A percentile compares a stretch with the other conserved stretches of the same genome.
phyloP scores from a whole-genome alignment of 495 filamentous ascomycete species.

The Sabuloglossum arenarium region DNA sequence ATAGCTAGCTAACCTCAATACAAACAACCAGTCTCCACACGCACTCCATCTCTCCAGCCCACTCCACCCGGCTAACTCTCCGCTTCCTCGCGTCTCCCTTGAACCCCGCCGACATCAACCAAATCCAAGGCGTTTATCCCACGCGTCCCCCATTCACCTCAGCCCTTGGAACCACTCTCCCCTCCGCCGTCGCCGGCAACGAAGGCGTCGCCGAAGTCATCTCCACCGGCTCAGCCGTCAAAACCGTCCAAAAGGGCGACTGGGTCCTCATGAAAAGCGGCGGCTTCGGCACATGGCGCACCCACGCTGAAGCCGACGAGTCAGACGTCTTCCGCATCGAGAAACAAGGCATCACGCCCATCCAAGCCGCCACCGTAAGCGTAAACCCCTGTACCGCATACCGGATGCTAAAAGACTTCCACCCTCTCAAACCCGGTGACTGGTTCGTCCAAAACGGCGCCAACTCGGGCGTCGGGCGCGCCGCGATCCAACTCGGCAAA shows the following conservation, averaged over 20 bases:
- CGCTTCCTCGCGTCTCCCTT: slow-evolving; percentile 73
- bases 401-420: slow-evolving; percentile 76
- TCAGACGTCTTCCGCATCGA: slow-evolving; percentile 42
- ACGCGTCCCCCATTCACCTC: slow-evolving; percentile 53
- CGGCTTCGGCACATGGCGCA: slow-evolving; percentile 80
- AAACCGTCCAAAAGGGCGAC: slow-evolving; percentile 44
- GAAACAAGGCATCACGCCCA: slow-evolving; percentile 39
- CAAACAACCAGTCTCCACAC: slow-evolving; percentile 41
- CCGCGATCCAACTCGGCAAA: slow-evolving; percentile 63
- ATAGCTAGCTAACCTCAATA: neutral
- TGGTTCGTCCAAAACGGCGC: slow-evolving; percentile 97
- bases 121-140: slow-evolving; percentile 93
- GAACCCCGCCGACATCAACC: slow-evolving; percentile 95
- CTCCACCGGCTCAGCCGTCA: slow-evolving; percentile 35
- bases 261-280: slow-evolving; percentile 76
- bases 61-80: slow-evolving; percentile 38
- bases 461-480: slow-evolving; percentile 75
- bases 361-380: slow-evolving; percentile 65
- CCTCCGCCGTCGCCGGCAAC: slow-evolving; percentile 64
- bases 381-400: slow-evolving; percentile 91
- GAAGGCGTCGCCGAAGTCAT: slow-evolving; percentile 82
- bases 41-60: slow-evolving; percentile 56
- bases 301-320: slow-evolving; percentile 57
- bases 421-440: slow-evolving; percentile 38
- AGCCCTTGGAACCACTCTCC: slow-evolving; percentile 48